Evolutionary conservation across 1,139 yeast species (phyloP), one percentile per base, ranked within the genome.

Genomic region (Kodamaea sp.): DNA sequence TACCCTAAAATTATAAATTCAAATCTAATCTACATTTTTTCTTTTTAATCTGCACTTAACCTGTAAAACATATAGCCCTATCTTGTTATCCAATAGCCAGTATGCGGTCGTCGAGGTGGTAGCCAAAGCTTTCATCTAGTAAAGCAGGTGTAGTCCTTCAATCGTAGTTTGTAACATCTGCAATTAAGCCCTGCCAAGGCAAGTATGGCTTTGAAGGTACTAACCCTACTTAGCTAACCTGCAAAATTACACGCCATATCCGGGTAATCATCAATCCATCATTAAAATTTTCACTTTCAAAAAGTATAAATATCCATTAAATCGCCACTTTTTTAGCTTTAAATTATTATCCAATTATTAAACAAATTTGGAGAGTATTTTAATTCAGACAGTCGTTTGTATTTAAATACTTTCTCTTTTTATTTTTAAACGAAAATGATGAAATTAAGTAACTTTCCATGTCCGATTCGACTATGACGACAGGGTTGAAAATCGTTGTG

Each of bases 381-480:
- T 35, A 28, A 15, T 15, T 15, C 20, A 15, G 20, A 15, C 20
- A 15, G 20, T 15, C 20, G 20, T 15, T 15, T 15, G 20, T 15
- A 15, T 15, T 15, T 15, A 15, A 15, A 4, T 15, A 15, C 20
- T 15, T 15, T 15, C 20, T 15, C 20, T 15, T 15, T 15, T 15
- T 15, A 15, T 15, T 15, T 15, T 15, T 15, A 15, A 31, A 29
- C 44, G 58, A 58, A 59, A 46, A 62, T 78, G 83, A 78, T 75
- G 83, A 78, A 64, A 64, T 49, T 71, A 74, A 75, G 81, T 75
- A 62, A 80, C 85, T 83, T 80, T 81, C 86, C 84, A 79, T 75
- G 81, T 74, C 87, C 75, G 84, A 78, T 64, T 76, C 88, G 90
- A 82, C 87, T 78, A 76, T 82, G 90, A 80, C 82, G 88, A 82